Conservation (phyloP, 176 grass and related monocot genomes). For the Ananas comosus region DNA sequence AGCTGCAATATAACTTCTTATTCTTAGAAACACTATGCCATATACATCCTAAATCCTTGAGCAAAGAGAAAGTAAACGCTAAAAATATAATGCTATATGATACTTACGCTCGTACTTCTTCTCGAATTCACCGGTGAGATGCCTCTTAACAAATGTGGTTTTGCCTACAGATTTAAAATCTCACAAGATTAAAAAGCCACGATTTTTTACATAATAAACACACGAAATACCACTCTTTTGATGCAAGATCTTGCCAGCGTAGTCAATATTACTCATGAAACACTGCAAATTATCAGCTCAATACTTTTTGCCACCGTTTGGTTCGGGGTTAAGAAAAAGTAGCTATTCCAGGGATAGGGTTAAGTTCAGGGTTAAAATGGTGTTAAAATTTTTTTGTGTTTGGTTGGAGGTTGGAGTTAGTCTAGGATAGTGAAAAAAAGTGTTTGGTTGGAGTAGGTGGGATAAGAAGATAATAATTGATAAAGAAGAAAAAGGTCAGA, state of each 20-base stretch:
- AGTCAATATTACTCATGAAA: no score
- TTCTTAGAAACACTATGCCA: background rate
- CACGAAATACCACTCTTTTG: background rate
- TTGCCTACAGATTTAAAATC: background rate
- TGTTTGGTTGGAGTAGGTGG: no score
- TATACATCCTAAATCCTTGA: background rate
- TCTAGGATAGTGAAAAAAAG: no score
- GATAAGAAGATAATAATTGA: no score
- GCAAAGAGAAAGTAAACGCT: background rate
- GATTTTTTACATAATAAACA: background rate
- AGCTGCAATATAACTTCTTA: background rate
- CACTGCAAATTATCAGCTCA: no score
- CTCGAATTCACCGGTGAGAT: slow-evolving; percentile 42
- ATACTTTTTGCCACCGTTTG: no score
- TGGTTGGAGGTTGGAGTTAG: no score
- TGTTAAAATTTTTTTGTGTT: no score
- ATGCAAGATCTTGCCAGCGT: background rate
- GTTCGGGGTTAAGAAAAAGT: no score
- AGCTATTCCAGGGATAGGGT: no score
- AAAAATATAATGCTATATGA: background rate
- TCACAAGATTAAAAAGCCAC: background rate
- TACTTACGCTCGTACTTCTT: slow-evolving; percentile 21
- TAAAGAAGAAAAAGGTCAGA: no score
- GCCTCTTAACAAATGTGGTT: slow-evolving; percentile 53
- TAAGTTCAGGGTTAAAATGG: no score